Evolutionary conservation across 768 basidiomycete genomes (phyloP), one percentile per base, ranked within the genome.

Genomic region (Tricholoma bakamatsutake): DNA sequence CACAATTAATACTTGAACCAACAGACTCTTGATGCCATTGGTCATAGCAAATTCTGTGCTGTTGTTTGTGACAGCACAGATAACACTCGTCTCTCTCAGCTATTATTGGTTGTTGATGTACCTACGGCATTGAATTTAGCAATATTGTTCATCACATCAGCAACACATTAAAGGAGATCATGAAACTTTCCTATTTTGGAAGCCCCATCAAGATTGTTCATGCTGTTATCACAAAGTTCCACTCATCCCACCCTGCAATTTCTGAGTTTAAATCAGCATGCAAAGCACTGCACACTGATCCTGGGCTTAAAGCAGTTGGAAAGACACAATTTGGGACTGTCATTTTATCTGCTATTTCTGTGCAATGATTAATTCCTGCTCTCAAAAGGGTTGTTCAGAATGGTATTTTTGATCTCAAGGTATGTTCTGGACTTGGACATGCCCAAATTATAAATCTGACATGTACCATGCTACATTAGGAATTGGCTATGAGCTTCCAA

Each of bases 41-140:
- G 62, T 2, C 61, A 45, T 30, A 27, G 49, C 9, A 60, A 61
- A 17, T 63, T 70, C 51, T 45, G 56, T 48, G 65, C 56, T 6
- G 48, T 59, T 33, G 57, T 66, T 15, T 62, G 61, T 33, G 68
- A 70, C 39, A 68, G 63, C 46, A 67, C 67, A 12, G 67, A 67
- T 21, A 68, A 68, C 47, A 69, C 65, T 18, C 49, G 59, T 15
- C 37, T 54, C 40, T 51, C 39, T 34, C 53, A 64, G 24, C 17
- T 48, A 17, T 21, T 61, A 1, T 30, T 63, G 1, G 54, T 52
- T 4, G 28, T 48, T 3, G 21, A 24, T 1, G 21, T 24, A 24
- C 21, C 21, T 3, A 1, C 2, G 1, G 21, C 21, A 1, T 57
- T 65, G 35, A 60, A 62, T 40, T 30, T 67, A 10, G 59, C 65